Evolutionary conservation across 2,329 filamentous ascomycete genomes (phyloP), one percentile per base, ranked within the genome.

Genomic region (Colletotrichum abscissum): DNA sequence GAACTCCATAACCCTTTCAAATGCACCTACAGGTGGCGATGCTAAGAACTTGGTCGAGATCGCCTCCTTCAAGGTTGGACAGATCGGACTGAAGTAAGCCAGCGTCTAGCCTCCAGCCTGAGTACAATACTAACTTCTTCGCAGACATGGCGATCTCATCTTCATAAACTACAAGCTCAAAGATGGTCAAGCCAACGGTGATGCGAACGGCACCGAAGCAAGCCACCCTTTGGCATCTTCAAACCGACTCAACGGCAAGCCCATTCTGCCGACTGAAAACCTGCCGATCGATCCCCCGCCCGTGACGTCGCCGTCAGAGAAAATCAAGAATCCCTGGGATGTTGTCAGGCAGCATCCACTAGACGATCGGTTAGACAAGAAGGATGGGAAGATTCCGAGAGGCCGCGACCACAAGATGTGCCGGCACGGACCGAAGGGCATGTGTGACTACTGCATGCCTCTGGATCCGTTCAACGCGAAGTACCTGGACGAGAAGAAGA

Each of bases 361-460:
- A 11, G 97, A 99, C 80, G 92, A 99, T 80, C 87, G 89, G 69
- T 86, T 99, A 80, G 97, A 99, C 83, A 94, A 91, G 84, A 89
- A 92, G 76, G 93, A 97, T 87, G 97, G 97, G 76, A 99, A 98
- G 85, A 98, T 98, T 64, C 86, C 91, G 24, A 88, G 95, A 75
- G 89, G 89, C 74, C 89, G 89, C 72, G 94, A 97, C 81, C 94
- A 94, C 81, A 94, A 94, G 81, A 97, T 99, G 95, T 99, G 97
- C 85, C 92, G 94, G 75, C 97, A 99, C 82, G 96, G 96, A 1
- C 92, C 93, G 64, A 98, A 98, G 84, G 97, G 97, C 81, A 99
- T 99, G 97, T 99, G 97, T 83, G 97, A 99, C 84, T 97, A 98
- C 84, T 99, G 97, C 85, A 97, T 97, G 91, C 97, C 97, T 0